A percentile compares a stretch with the other conserved stretches of the same genome.
Evolutionary conservation across 2,329 filamentous ascomycete species (phyloP).

Genomic region (Colletotrichum caudatum): DNA sequence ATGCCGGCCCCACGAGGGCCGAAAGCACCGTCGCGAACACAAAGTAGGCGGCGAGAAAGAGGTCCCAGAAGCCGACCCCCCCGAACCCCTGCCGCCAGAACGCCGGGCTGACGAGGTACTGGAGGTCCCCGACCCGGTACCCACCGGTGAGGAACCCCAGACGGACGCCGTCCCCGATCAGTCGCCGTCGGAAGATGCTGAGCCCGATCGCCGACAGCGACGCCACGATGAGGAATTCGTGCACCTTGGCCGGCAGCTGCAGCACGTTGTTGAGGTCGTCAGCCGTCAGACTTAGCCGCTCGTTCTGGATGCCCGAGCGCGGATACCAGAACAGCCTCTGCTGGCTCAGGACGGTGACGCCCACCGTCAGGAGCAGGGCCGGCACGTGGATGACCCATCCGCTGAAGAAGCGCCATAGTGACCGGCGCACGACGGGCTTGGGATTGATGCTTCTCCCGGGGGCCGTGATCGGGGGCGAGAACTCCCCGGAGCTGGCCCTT

Average conservation of each 20-base stretch:
- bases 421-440: neutral
- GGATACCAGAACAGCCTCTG: slow-evolving; percentile 29
- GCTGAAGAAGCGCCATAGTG: slow-evolving; percentile 6
- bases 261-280: slow-evolving; percentile 31
- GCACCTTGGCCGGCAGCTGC: slow-evolving; percentile 29
- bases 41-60: slow-evolving; percentile 4
- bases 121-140: slow-evolving; percentile 34
- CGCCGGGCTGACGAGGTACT: slow-evolving; percentile 18
- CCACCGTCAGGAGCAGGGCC: slow-evolving; percentile 8
- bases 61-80: neutral
- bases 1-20: slow-evolving; percentile 34
- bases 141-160: slow-evolving; percentile 34
- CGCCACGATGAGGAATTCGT: slow-evolving; percentile 29
- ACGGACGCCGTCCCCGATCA: slow-evolving; percentile 27
- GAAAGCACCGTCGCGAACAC: slow-evolving; percentile 29
- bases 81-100: slow-evolving; percentile 22
- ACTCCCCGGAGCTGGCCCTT: neutral
- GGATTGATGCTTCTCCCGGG: neutral
- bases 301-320: neutral
- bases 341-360: slow-evolving; percentile 17
- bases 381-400: slow-evolving; percentile 32
- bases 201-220: slow-evolving; percentile 33
- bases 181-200: slow-evolving; percentile 7
- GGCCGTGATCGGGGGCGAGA: too few species aligned
- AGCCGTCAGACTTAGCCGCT: neutral